Conservation (phyloP, 768 basidiomycete species). For the Mrakia frigida region DNA sequence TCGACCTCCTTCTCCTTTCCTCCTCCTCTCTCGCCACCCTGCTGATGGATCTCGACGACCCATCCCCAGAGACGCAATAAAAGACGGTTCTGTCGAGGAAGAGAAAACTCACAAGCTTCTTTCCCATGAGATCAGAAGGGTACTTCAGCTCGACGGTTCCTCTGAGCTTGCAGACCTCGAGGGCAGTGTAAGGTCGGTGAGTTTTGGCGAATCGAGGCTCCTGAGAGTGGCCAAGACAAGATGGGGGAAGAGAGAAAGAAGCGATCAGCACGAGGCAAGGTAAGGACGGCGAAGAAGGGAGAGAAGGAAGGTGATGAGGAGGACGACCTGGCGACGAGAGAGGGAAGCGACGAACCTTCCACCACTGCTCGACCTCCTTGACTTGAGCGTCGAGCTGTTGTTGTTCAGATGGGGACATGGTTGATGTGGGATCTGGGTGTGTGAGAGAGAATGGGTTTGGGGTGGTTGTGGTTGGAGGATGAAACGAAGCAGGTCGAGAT, state of each 20-base stretch:
- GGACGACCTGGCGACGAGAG: neutral
- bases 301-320: neutral
- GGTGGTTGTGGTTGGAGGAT: neutral
- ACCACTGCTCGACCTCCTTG: conserved; percentile 80
- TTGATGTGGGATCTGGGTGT: neutral
- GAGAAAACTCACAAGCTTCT: conserved; percentile 58
- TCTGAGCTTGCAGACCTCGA: conserved; percentile 87
- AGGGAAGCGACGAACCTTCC: conserved; percentile 59
- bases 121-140: conserved; percentile 74
- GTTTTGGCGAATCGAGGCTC: conserved; percentile 77
- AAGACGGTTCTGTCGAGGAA: neutral
- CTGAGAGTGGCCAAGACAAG: conserved; percentile 47
- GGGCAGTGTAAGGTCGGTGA: conserved; percentile 87
- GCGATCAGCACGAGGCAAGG: neutral
- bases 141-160: conserved; percentile 81
- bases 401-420: conserved; percentile 41
- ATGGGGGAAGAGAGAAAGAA: neutral
- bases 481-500: neutral
- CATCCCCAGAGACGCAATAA: no score
- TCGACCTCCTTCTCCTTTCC: neutral
- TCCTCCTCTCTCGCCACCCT: neutral
- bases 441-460: neutral
- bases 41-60: neutral
- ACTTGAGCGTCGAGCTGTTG: conserved; percentile 73
- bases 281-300: neutral